Conservation (phyloP, 2,329 filamentous ascomycete species). For the Aspergillus hiratsukae region DNA sequence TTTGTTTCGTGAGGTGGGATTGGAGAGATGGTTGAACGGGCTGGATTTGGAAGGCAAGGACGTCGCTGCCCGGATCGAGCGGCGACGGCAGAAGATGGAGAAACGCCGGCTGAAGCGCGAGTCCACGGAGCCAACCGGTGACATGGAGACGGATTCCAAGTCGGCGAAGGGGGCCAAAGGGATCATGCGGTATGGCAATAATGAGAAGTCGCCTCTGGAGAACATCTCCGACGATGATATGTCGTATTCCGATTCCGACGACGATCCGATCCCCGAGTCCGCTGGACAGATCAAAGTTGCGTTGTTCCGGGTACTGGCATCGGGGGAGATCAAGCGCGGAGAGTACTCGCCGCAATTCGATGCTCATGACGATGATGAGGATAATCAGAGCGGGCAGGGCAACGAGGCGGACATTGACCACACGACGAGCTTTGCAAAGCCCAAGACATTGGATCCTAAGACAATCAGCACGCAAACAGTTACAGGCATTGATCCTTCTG, state of each 20-base stretch:
- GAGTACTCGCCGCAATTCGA: slow-evolving; percentile 98
- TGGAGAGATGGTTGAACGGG: slow-evolving; percentile 95
- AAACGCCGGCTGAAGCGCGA: slow-evolving; percentile 76
- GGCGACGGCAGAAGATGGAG: slow-evolving; percentile 65
- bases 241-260: slow-evolving; percentile 67
- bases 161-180: slow-evolving; percentile 40
- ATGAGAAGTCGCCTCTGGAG: slow-evolving; percentile 71
- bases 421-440: slow-evolving; percentile 95
- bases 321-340: slow-evolving; percentile 94
- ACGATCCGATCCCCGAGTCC: slow-evolving; percentile 83
- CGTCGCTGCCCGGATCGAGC: slow-evolving; percentile 72
- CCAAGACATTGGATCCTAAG: slow-evolving; percentile 91
- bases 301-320: slow-evolving; percentile 90
- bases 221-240: slow-evolving; percentile 66
- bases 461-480: slow-evolving; percentile 98
- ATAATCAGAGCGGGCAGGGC: slow-evolving; percentile 49
- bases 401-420: slow-evolving; percentile 84
- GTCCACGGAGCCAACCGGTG: slow-evolving; percentile 53
- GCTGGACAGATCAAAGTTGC: slow-evolving; percentile 98
- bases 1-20: slow-evolving; percentile 89
- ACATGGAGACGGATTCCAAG: slow-evolving; percentile 37
- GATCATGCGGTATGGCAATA: slow-evolving; percentile 75
- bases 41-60: slow-evolving; percentile 92
- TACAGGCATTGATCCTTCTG: slow-evolving; percentile 93
- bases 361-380: slow-evolving; percentile 90